These are phyloP conservation scores for Volutella citrinella DNA, from an alignment of 2,329 filamentous ascomycete species.

Conservation along the genomic window DNA sequence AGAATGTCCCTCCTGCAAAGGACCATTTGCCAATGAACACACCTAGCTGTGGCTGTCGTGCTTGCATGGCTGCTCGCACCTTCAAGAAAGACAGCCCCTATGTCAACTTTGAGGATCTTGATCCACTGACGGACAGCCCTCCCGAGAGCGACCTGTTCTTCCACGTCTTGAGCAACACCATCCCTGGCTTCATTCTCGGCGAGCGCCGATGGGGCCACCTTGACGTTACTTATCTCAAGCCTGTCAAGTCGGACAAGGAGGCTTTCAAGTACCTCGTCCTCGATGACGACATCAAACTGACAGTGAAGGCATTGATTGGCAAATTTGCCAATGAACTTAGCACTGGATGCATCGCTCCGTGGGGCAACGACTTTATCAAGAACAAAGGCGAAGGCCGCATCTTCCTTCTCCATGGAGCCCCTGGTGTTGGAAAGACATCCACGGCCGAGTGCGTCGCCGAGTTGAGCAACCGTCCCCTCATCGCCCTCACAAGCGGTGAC, in stretches of 20 bases:
- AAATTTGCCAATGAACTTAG: constrained; percentile 39
- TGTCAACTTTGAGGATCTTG: constrained; percentile 38
- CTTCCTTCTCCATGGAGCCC: constrained; percentile 50
- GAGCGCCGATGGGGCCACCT: constrained; percentile 45
- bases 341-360: constrained; percentile 39
- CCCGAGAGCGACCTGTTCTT: constrained; percentile 44
- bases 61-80: constrained; percentile 27
- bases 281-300: constrained; percentile 45
- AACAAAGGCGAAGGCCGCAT: constrained; percentile 50
- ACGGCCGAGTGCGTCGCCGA: constrained; percentile 55
- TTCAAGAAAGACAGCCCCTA: constrained; percentile 30
- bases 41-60: constrained; percentile 40
- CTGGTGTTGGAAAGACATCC: constrained; percentile 57
- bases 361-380: constrained; percentile 46
- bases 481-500: constrained; percentile 49
- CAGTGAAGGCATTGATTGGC: constrained; percentile 45
- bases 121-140: constrained; percentile 32
- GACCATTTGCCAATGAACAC: constrained; percentile 40
- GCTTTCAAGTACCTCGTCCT: constrained; percentile 50
- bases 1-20: constrained; percentile 15
- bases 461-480: constrained; percentile 47
- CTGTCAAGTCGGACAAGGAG: constrained; percentile 42
- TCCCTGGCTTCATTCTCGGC: constrained; percentile 45
- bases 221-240: constrained; percentile 35
- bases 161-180: constrained; percentile 39